Conservation (phyloP, 257 asterid genomes). For the Scutellaria galericulata region DNA sequence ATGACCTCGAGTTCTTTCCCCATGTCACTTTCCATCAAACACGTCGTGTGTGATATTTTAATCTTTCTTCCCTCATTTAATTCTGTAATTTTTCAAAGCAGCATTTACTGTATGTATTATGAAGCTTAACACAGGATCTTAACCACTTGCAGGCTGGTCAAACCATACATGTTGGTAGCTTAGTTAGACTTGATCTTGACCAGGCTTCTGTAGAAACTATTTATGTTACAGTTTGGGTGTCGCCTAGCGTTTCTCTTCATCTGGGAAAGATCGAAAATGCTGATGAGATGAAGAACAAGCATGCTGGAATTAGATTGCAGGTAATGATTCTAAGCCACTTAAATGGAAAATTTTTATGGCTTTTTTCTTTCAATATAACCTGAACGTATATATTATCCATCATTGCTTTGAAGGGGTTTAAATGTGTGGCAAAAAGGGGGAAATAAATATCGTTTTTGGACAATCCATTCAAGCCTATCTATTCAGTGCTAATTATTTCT, state of each 20-base stretch:
- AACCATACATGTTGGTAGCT: constrained; percentile 78
- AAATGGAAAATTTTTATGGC: background rate
- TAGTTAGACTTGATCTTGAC: constrained; percentile 77
- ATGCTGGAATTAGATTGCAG: constrained; percentile 87
- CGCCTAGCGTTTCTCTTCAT: constrained; percentile 79
- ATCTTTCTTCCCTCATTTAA: constrained; percentile 3
- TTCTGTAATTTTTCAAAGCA: background rate
- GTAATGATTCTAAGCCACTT: constrained; percentile 45
- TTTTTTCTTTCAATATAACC: background rate
- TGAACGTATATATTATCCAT: background rate
- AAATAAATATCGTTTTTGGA: no score
- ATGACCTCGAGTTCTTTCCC: constrained; percentile 12
- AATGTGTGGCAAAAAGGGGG: no score
- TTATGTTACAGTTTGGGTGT: constrained; percentile 80
- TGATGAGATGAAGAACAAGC: constrained; percentile 77
- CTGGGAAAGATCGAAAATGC: constrained; percentile 88
- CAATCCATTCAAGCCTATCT: no score
- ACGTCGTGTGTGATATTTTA: constrained; percentile 7
- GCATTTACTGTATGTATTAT: background rate
- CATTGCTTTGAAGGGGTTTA: no score
- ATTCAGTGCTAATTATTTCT: no score
- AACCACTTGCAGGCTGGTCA: constrained; percentile 78
- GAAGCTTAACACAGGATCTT: constrained; percentile 10
- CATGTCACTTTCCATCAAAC: background rate
- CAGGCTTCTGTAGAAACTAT: constrained; percentile 82